Percentiles rank a stretch among this genome's conserved stretches.
These are phyloP conservation scores for Eucalyptus tenuipes DNA, from an alignment of 345 rosid genomes.

Conservation along the genomic window DNA sequence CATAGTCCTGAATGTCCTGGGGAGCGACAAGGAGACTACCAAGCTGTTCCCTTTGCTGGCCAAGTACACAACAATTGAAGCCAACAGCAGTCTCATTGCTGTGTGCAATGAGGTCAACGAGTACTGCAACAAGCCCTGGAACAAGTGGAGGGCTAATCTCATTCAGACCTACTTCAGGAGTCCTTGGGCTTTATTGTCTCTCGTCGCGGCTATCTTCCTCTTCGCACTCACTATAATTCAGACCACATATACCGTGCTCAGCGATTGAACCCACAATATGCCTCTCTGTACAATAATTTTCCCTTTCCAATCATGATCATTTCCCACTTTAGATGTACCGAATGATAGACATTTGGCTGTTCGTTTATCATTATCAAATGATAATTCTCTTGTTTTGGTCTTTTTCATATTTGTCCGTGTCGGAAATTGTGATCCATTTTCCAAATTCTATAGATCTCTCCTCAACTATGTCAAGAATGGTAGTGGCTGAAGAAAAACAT, in stretches of 20 bases:
- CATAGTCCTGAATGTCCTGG: conserved; percentile 27
- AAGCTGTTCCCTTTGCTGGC: conserved; percentile 20
- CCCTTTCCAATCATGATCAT: background rate
- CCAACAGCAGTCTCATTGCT: background rate
- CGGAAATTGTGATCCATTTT: too few relatives aligned
- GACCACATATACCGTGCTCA: rapidly evolving
- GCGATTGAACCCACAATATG: background rate
- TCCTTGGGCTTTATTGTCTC: background rate
- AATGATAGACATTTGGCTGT: background rate
- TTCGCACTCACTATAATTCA: background rate
- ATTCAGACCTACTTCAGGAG: too few relatives aligned
- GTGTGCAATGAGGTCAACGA: background rate
- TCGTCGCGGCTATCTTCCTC: background rate
- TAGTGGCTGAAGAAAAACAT: too few relatives aligned
- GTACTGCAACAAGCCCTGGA: background rate
- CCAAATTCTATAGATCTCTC: too few relatives aligned
- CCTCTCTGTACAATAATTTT: too few relatives aligned
- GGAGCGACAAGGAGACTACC: conserved; percentile 32
- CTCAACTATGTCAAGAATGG: background rate
- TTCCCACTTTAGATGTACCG: background rate
- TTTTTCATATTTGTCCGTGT: too few relatives aligned
- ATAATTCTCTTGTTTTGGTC: too few relatives aligned
- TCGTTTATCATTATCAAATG: background rate
- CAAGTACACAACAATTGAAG: background rate
- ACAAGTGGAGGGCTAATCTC: background rate